phyloP scores from a whole-genome alignment of 2,329 filamentous ascomycete genomes.

The Sclerotinia trifoliorum region DNA sequence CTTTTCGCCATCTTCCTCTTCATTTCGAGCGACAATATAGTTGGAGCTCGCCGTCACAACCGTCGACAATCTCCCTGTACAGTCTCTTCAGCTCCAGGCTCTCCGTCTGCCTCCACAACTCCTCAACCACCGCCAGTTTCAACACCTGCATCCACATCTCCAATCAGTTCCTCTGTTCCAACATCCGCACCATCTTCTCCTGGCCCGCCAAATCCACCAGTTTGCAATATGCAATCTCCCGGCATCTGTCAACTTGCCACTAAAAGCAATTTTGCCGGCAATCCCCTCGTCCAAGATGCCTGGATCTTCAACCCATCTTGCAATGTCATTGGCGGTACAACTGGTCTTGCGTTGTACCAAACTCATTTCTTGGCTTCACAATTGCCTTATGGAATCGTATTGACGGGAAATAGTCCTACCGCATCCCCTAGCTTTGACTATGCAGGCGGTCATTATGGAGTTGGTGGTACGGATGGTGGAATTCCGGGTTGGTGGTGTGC shows the following conservation, averaged over 20 bases:
- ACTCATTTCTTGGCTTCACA: constrained; percentile 14
- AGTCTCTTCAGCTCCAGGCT: neutral
- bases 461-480: constrained; percentile 20
- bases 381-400: constrained; percentile 16
- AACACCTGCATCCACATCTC: neutral
- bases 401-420: constrained; percentile 16
- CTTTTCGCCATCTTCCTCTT: constrained; percentile 11
- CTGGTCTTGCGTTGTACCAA: constrained; percentile 13
- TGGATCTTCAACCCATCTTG: constrained; percentile 21
- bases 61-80: constrained; percentile 12
- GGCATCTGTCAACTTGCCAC: constrained; percentile 21
- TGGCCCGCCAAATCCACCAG: constrained; percentile 14
- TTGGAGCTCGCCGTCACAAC: constrained; percentile 8
- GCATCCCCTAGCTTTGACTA: constrained; percentile 21
- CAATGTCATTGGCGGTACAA: constrained; percentile 21
- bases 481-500: constrained; percentile 23
- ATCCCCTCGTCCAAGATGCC: constrained; percentile 13
- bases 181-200: constrained; percentile 7
- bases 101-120: neutral
- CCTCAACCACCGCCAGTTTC: constrained; percentile 5
- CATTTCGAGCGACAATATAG: constrained; percentile 13
- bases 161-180: constrained; percentile 5
- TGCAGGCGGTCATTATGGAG: constrained; percentile 20
- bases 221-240: constrained; percentile 11
- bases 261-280: neutral